Base-by-base conservation (phyloP, 1,139 yeast genomes). In the Kodamaea anthophila region DNA sequence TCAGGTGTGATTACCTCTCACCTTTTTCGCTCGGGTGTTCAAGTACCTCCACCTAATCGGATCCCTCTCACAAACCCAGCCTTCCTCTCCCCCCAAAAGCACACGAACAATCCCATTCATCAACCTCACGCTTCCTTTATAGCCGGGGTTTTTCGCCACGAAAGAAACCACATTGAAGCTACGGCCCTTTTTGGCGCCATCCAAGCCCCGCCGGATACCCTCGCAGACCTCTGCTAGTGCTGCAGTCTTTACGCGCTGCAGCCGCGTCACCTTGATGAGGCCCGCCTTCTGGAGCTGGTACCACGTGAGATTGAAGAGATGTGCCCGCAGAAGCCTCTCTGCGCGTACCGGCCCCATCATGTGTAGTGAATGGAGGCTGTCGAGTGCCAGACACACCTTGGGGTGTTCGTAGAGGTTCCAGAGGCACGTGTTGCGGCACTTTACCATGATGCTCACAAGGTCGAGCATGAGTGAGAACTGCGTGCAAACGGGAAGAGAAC, bases 21-120 rank as follows among this genome's bases (percentile, higher is more conserved):
- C n/a, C n/a, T n/a, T n/a, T n/a, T n/a, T n/a, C n/a, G n/a, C n/a
- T n/a, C n/a, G n/a, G n/a, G n/a, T n/a, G n/a, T n/a, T n/a, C n/a
- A n/a, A n/a, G n/a, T 28, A 50, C 12, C 16, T 24, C 58, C 60
- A 55, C 29, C 43, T 51, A 5, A 34, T 21, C 8, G 32, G 27
- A 16, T 35, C 38, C 2, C 38, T 32, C 28, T 53, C 50, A 34
- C 55, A 58, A 19, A 28, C 41, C 65, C 65, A 59, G 15, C 28
- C 21, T 2, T 26, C 16, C 11, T 48, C 46, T 11, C 36, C 32
- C n/a, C 38, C 49, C 10, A 53, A 34, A 4, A 55, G 40, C 33
- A 43, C 40, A 15, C 53, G 60, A 9, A 59, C 43, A 2, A 59
- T 44, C 2, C 47, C 53, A 35, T 59, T 59, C 22, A 57, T 34